Conservation (phyloP, 345 rosid species). For the Gossypium arboreum region DNA sequence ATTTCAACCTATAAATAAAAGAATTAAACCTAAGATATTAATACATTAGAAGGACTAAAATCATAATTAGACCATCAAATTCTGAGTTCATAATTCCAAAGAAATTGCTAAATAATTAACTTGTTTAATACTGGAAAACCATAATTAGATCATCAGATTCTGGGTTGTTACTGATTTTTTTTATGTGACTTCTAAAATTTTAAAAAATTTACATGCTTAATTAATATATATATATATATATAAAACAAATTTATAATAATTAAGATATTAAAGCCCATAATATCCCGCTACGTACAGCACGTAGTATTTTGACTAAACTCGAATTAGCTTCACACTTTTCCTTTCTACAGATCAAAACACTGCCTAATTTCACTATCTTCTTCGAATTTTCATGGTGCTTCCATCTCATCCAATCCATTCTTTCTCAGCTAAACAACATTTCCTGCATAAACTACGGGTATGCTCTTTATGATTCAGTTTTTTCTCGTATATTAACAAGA, state of each 20-base stretch:
- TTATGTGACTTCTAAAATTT: too few species aligned
- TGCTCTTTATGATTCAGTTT: background rate
- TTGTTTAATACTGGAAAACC: too few species aligned
- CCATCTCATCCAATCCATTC: background rate
- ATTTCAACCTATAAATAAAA: too few species aligned
- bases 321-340: background rate
- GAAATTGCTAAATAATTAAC: too few species aligned
- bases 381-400: background rate
- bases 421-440: background rate
- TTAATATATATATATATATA: too few species aligned
- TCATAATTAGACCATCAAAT: too few species aligned
- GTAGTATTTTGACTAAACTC: background rate
- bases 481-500: background rate
- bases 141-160: too few species aligned
- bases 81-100: too few species aligned
- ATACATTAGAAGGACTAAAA: too few species aligned
- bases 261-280: background rate
- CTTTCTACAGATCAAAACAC: background rate
- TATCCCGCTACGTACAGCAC: background rate
- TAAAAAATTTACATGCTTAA: too few species aligned
- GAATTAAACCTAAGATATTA: too few species aligned
- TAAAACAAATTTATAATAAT: background rate
- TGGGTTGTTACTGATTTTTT: background rate
- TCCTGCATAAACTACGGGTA: background rate
- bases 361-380: background rate